Percentiles rank a stretch among this genome's conserved stretches.
phyloP scores from a whole-genome alignment of 257 asterid species.

The Scutellaria baicalensis region DNA sequence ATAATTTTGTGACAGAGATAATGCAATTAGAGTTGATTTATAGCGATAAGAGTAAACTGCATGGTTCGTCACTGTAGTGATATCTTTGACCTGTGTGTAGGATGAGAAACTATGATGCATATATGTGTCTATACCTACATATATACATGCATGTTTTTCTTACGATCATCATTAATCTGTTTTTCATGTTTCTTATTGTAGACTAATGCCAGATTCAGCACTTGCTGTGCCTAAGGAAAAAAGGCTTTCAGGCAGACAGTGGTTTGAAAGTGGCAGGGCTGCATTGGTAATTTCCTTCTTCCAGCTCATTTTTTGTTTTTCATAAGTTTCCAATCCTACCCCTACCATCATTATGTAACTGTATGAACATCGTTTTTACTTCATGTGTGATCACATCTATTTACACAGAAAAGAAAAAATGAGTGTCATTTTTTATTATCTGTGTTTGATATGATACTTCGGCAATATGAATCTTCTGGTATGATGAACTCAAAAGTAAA shows the following conservation, averaged over 20 bases:
- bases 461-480: neutral
- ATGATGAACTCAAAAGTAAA: neutral
- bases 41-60: neutral
- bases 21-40: neutral
- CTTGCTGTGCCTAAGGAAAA: conserved; percentile 84
- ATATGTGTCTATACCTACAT: neutral
- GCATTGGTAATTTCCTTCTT: conserved; percentile 34
- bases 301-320: conserved; percentile 7
- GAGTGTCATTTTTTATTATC: neutral
- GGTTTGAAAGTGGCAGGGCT: conserved; percentile 91
- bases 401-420: neutral
- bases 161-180: neutral
- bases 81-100: neutral
- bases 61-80: neutral
- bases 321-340: neutral
- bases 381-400: neutral
- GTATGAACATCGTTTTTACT: neutral
- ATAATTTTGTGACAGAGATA: neutral
- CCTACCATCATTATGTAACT: neutral
- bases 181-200: conserved; percentile 20
- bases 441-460: neutral
- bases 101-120: neutral
- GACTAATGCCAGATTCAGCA: conserved; percentile 97
- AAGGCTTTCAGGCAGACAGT: conserved; percentile 83
- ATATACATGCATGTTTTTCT: neutral